Evolutionary conservation across 192 early-diverging fungal genomes (phyloP), one percentile per base, ranked within the genome.

Genomic region (Endogone sp.): DNA sequence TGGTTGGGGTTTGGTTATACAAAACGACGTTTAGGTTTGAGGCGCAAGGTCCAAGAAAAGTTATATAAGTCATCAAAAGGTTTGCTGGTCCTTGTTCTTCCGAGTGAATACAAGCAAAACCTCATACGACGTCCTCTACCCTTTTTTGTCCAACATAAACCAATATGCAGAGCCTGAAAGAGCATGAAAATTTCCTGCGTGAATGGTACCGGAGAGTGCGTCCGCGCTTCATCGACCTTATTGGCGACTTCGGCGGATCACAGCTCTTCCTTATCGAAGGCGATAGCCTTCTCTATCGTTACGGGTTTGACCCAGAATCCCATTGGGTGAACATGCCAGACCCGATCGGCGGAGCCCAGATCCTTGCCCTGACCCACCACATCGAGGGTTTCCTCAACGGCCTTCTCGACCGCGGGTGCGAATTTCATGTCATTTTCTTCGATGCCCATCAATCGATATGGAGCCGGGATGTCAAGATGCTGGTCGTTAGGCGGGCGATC

Each of bases 231-330:
- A 27, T 81, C 62, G 80, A 81, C 32, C 29, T 81, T 8, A 60
- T 82, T 23, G 76, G 71, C 57, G 80, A 81, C 57, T 81, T 73
- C 74, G 80, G 73, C 28, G 80, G 80, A 30, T 64, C 64, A 2
- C 74, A 81, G 29, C 65, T 80, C 37, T 83, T 77, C 31, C 57
- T 81, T 11, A 65, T 81, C 13, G 80, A 81, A 21, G 78, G 79
- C 4, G 79, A 81, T 62, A 58, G 71, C 27, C 67, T 81, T 9
- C 37, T 77, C 21, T 63, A 56, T 29, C 29, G 44, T 13, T 78
- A 37, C 37, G 0, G 63, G 21, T 61, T 27, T 29, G 73, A 69
- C 29, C 49, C 64, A 9, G 24, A 73, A 57, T 37, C 55, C 3
- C 27, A 72, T 23, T 64, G 30, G 31, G 56, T 74, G 22, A 22